phyloP scores from a whole-genome alignment of 768 basidiomycete species.

The Cyathus striatus region DNA sequence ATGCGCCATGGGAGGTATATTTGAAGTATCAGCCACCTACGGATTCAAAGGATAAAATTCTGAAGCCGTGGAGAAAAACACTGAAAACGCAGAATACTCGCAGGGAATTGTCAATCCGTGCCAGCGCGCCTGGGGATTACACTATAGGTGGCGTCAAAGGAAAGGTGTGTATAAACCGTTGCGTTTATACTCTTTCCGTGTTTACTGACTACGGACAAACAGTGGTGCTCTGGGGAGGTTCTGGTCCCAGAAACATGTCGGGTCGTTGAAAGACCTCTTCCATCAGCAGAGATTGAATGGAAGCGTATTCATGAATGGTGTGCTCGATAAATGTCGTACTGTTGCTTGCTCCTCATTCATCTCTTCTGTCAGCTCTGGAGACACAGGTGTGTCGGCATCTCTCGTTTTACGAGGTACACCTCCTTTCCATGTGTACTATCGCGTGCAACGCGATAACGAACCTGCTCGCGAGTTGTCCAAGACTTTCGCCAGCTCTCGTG shows the following conservation, averaged over 20 bases:
- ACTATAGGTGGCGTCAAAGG: constrained; percentile 66
- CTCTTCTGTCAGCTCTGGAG: constrained; percentile 58
- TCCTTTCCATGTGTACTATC: constrained; percentile 84
- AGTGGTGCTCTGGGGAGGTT: constrained; percentile 80
- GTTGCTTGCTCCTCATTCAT: constrained; percentile 4
- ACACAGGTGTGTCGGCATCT: constrained; percentile 86
- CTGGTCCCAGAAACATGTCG: constrained; percentile 77
- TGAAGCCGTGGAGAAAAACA: constrained; percentile 61
- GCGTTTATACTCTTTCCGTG: constrained; percentile 2
- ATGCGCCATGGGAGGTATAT: constrained; percentile 64
- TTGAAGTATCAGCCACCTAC: constrained; percentile 54
- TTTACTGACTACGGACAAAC: constrained; percentile 8
- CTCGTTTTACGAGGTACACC: constrained; percentile 85
- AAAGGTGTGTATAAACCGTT: constrained; percentile 43
- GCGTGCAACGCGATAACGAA: constrained; percentile 66
- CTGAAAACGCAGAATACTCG: constrained; percentile 43
- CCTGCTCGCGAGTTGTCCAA: constrained; percentile 52
- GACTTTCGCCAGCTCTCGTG: constrained; percentile 64
- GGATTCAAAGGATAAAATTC: constrained; percentile 34
- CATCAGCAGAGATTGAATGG: constrained; percentile 84
- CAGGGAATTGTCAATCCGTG: constrained; percentile 42
- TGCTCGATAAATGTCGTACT: constrained; percentile 10
- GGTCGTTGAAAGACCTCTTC: constrained; percentile 70
- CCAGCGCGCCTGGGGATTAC: constrained; percentile 72
- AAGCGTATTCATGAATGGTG: constrained; percentile 90